Conservation (phyloP, 2,329 filamentous ascomycete species). For the Trichoderma semiorbis region DNA sequence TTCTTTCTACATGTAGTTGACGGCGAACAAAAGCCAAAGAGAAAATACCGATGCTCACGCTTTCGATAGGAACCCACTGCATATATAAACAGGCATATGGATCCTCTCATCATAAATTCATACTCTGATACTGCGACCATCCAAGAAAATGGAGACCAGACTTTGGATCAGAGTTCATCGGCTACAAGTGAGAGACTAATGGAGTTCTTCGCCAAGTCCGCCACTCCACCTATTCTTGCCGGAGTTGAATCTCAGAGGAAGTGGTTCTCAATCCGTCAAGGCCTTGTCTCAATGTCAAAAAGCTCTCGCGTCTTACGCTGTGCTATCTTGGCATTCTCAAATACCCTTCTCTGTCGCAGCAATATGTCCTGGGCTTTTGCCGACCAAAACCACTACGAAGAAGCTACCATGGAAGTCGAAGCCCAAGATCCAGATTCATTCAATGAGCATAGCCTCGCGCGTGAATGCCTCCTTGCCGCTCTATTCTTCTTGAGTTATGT, state of each 20-base stretch:
- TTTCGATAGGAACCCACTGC: background rate
- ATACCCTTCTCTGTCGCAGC: constrained; percentile 39
- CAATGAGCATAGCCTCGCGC: constrained; percentile 28
- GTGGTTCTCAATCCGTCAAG: constrained; percentile 48
- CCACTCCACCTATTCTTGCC: constrained; percentile 50
- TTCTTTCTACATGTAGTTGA: background rate
- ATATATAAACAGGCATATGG: background rate
- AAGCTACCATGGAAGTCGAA: constrained; percentile 34
- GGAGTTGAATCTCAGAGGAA: constrained; percentile 52
- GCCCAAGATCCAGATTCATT: constrained; percentile 24
- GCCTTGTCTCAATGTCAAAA: constrained; percentile 46
- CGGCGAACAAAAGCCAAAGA: background rate
- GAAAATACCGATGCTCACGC: background rate
- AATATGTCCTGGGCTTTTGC: constrained; percentile 32
- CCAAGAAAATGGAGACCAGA: background rate
- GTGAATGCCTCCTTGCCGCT: constrained; percentile 46
- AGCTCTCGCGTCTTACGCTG: constrained; percentile 45
- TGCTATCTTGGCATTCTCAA: constrained; percentile 51
- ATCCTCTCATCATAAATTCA: background rate
- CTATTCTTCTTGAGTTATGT: constrained; percentile 54
- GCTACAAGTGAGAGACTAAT: constrained; percentile 33
- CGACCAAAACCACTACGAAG: constrained; percentile 37
- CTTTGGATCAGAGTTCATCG: background rate
- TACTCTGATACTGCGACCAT: background rate
- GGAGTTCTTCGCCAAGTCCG: constrained; percentile 46